Evolutionary conservation across 2,329 filamentous ascomycete genomes (phyloP), one percentile per base, ranked within the genome.

Genomic region (Penicillium brasilianum): DNA sequence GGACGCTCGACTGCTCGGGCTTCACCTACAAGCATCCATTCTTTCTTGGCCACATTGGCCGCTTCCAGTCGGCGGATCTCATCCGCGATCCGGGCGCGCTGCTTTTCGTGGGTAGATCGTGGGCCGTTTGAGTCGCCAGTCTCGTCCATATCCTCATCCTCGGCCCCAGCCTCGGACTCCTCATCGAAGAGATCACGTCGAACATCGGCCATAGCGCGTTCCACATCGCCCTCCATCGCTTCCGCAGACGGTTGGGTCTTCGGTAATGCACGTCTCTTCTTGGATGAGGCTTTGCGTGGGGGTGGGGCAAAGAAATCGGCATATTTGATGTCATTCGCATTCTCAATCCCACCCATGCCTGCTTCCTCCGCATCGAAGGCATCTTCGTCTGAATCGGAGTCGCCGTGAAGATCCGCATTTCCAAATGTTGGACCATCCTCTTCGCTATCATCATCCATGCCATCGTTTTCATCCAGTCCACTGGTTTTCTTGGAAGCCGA

Each of bases 241-340:
- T 76, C 70, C 51, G 74, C 69, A 37, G 72, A 59, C 25, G 77
- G 75, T 60, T 81, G 78, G 10, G 83, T 82, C 68, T 87, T 86
- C 0, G 84, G 84, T 18, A 85, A 79, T 41, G 84, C 82, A 46
- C 81, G 79, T 60, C 77, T 79, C 58, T 80, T 80, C 66, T 82
- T 83, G 61, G 84, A 87, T 59, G 83, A 83, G 63, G 80, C 82
- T 77, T 95, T 96, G 69, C 86, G 87, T 20, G 89, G 85, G 11
- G 93, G 94, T 10, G 92, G 91, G 2, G 90, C 92, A 72, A 97
- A 98, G 80, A 97, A 98, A 76, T 98, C 93, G 63, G 89, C 88
- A 77, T 97, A 98, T 79, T 89, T 92, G 71, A 97, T 83, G 64
- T 93, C 90, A 74, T 97, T 96, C 53, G 93, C 93, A 70, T 96